These are phyloP conservation scores for Orbilia ellipsospora DNA, from an alignment of 2,329 filamentous ascomycete genomes.

Conservation along the genomic window DNA sequence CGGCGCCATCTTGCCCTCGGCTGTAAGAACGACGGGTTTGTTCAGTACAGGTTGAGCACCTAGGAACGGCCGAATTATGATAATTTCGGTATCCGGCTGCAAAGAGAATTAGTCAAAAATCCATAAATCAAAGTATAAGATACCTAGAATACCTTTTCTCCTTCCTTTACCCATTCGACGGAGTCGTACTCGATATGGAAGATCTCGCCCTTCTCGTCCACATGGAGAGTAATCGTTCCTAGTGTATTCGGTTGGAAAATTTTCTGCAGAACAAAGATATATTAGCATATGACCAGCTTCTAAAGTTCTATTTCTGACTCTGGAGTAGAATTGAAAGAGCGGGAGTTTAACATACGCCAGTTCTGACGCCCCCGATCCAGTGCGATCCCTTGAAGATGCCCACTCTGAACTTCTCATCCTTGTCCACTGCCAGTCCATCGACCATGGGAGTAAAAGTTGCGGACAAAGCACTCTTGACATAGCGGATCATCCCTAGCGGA, in stretches of 20 bases:
- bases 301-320: neutral
- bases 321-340: neutral
- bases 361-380: conserved; percentile 43
- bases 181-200: conserved; percentile 50
- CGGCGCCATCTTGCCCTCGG: conserved; percentile 71
- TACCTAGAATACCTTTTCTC: conserved; percentile 36
- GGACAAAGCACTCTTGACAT: conserved; percentile 21
- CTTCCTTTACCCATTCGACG: conserved; percentile 25
- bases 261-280: conserved; percentile 14
- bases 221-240: conserved; percentile 43
- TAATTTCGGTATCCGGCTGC: conserved; percentile 65
- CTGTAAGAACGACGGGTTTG: conserved; percentile 71
- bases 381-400: conserved; percentile 40
- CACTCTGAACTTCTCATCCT: conserved; percentile 27
- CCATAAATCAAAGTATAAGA: neutral
- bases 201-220: conserved; percentile 47
- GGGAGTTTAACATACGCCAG: conserved; percentile 24
- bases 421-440: neutral
- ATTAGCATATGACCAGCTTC: conserved; percentile 12
- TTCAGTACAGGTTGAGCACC: conserved; percentile 72
- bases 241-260: conserved; percentile 27
- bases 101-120: neutral
- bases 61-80: conserved; percentile 65
- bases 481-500: conserved; percentile 49
- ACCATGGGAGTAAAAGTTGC: conserved; percentile 35